Percentiles rank a stretch among this genome's conserved stretches.
These are phyloP conservation scores for Eryngium alpinum DNA, from an alignment of 140 eudicot genomes.

Conservation along the genomic window DNA sequence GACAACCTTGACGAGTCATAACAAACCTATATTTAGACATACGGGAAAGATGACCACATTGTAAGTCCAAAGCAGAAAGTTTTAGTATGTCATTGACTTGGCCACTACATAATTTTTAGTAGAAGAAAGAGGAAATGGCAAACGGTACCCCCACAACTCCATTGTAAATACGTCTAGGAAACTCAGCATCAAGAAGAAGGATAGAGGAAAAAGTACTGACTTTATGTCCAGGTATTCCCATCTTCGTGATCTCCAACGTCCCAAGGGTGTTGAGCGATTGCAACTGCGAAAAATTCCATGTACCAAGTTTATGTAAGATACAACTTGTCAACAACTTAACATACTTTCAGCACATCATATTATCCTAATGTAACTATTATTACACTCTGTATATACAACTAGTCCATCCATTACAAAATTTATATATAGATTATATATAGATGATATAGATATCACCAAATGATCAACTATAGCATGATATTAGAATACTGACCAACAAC, in stretches of 20 bases:
- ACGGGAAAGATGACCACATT: background rate
- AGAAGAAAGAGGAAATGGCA: background rate
- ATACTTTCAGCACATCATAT: background rate
- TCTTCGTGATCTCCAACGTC: constrained; percentile 45
- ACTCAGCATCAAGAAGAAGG: background rate
- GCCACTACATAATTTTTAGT: background rate
- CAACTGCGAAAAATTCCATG: constrained; percentile 45
- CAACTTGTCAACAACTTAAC: background rate
- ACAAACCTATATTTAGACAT: background rate
- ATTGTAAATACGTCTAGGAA: background rate
- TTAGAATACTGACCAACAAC: background rate
- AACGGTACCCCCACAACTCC: background rate
- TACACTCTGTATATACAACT: too few relatives aligned
- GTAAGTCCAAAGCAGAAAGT: background rate
- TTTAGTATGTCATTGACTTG: background rate
- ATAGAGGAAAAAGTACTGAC: constrained; percentile 29
- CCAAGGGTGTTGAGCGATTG: constrained; percentile 60
- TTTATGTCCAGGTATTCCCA: constrained; percentile 34
- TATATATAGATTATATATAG: too few relatives aligned
- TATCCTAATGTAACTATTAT: background rate
- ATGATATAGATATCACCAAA: background rate
- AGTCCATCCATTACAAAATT: background rate
- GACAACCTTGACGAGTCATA: too few relatives aligned
- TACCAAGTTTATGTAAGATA: background rate
- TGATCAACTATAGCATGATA: background rate